A percentile compares a stretch with the other conserved stretches of the same genome.
These are phyloP conservation scores for Myxozyma sirexii DNA, from an alignment of 805 yeast genomes.

Conservation along the genomic window DNA sequence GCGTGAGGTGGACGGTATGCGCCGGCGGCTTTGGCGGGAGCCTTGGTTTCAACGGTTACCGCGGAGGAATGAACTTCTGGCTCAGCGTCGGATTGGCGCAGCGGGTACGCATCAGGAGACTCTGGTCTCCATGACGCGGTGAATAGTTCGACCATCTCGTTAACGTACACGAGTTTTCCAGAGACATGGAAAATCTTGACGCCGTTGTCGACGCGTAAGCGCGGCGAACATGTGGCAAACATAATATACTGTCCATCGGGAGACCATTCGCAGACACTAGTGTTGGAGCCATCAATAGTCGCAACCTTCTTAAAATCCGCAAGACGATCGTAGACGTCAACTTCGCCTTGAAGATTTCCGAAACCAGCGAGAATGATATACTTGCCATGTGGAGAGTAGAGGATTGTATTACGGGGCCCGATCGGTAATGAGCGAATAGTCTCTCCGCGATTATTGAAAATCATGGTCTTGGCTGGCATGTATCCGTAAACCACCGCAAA, in stretches of 20 bases:
- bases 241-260: constrained; percentile 93
- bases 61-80: constrained; percentile 76
- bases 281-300: constrained; percentile 87
- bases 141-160: constrained; percentile 79
- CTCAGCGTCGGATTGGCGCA: constrained; percentile 47
- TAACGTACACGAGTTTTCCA: constrained; percentile 76
- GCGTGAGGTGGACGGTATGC: constrained; percentile 99
- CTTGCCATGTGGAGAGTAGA: constrained; percentile 92
- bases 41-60: constrained; percentile 48
- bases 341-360: constrained; percentile 96
- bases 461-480: constrained; percentile 96
- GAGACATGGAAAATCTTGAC: constrained; percentile 89
- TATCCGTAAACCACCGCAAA: constrained; percentile 96
- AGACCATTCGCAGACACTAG: constrained; percentile 96
- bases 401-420: constrained; percentile 84
- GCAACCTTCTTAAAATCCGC: constrained; percentile 78
- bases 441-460: constrained; percentile 93
- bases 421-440: constrained; percentile 79
- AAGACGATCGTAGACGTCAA: constrained; percentile 91
- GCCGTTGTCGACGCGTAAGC: constrained; percentile 95
- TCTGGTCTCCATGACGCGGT: constrained; percentile 83
- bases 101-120: constrained; percentile 55
- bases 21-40: constrained; percentile 66
- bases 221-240: constrained; percentile 96
- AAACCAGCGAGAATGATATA: constrained; percentile 93